phyloP scores from a whole-genome alignment of 176 grass and related monocot genomes.

The Cenchrus americanus region DNA sequence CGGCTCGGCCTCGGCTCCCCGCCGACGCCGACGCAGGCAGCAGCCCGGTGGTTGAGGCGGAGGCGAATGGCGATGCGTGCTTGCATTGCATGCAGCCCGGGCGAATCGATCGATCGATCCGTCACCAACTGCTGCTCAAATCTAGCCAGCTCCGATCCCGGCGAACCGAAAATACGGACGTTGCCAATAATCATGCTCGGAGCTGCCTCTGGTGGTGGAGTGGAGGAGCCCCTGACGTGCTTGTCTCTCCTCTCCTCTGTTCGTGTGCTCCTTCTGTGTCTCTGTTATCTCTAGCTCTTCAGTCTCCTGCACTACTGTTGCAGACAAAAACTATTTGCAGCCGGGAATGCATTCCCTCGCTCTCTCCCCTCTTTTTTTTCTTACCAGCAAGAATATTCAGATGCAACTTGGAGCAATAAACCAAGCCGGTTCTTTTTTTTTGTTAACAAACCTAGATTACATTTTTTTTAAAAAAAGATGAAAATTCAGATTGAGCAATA shows the following conservation, averaged over 20 bases:
- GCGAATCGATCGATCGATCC: not conserved
- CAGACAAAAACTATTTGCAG: not conserved
- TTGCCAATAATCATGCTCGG: not conserved
- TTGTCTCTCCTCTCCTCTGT: not conserved
- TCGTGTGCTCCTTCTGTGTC: not conserved
- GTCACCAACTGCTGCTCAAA: not conserved
- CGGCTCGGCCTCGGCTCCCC: not conserved
- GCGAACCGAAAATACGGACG: not conserved
- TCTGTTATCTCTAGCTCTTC: too few relatives aligned
- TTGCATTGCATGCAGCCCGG: not conserved
- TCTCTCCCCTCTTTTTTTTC: not conserved
- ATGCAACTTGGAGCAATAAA: not conserved
- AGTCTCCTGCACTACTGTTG: too few relatives aligned
- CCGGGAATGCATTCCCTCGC: not conserved
- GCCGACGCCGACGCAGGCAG: constrained; percentile 9
- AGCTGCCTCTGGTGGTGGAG: not conserved
- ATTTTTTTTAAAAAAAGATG: too few relatives aligned
- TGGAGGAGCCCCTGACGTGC: not conserved
- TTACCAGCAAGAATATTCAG: not conserved
- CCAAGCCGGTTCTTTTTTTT: too few relatives aligned
- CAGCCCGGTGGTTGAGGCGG: too few relatives aligned
- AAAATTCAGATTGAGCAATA: too few relatives aligned
- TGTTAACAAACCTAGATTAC: too few relatives aligned
- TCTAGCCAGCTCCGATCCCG: not conserved
- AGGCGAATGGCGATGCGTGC: not conserved